Conservation (phyloP, 495 filamentous ascomycete species). For the Aspergillus leporis region DNA sequence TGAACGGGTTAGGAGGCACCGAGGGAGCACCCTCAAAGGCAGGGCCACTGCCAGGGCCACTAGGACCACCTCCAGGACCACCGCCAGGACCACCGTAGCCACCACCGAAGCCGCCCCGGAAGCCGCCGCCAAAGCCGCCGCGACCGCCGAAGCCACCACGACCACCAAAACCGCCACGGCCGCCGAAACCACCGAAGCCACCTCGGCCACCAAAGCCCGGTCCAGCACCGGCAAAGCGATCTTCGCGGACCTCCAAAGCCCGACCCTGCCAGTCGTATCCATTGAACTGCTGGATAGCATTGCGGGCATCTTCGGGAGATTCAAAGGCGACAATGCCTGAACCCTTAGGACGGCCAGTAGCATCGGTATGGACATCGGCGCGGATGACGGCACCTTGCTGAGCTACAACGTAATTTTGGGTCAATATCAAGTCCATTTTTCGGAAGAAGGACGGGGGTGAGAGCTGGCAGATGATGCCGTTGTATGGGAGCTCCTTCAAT, state of each 20-base stretch:
- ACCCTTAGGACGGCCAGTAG: conserved; percentile 89
- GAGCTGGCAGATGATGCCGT: conserved; percentile 8
- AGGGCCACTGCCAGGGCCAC: conserved; percentile 41
- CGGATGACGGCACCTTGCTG: conserved; percentile 82
- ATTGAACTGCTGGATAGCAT: conserved; percentile 95
- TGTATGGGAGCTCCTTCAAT: conserved; percentile 9
- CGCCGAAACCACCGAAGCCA: conserved; percentile 53
- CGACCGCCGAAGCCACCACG: conserved; percentile 56
- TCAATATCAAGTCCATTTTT: conserved; percentile 22
- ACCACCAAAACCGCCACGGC: conserved; percentile 45
- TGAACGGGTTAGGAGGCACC: conserved; percentile 88
- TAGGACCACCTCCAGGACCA: conserved; percentile 40
- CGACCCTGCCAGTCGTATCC: conserved; percentile 99
- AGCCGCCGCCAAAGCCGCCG: conserved; percentile 49
- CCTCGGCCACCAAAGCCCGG: conserved; percentile 51
- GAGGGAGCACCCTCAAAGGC: conserved; percentile 34
- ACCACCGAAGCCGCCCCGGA: conserved; percentile 54
- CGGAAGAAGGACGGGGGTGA: conserved; percentile 17
- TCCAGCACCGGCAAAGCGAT: conserved; percentile 79
- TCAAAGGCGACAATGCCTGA: conserved; percentile 98
- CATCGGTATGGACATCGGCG: conserved; percentile 91
- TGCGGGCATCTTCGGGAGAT: conserved; percentile 88
- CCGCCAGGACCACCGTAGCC: conserved; percentile 57
- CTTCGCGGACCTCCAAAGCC: conserved; percentile 89
- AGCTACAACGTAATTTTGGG: conserved; percentile 48